phyloP scores from a whole-genome alignment of 129 eudicot species.

The Lactuca sativa region DNA sequence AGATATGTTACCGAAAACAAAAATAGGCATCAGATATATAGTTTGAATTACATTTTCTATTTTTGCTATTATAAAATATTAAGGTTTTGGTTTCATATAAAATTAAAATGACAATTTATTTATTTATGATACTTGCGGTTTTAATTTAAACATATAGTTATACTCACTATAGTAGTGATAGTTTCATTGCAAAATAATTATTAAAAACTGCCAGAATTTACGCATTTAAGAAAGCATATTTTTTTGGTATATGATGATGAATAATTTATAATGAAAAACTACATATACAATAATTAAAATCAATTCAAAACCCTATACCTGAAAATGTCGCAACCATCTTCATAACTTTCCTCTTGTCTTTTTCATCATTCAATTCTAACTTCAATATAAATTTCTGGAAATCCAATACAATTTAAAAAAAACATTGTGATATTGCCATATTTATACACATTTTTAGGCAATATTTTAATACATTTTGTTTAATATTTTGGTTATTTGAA shows the following conservation, averaged over 20 bases:
- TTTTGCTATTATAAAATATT: too few relatives aligned
- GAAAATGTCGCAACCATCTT: slow-evolving; percentile 43
- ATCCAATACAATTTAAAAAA: neutral
- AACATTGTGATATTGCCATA: too few relatives aligned
- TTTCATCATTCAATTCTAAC: slow-evolving; percentile 41
- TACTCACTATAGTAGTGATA: neutral
- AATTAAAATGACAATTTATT: too few relatives aligned
- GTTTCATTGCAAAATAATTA: neutral
- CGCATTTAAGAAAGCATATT: neutral
- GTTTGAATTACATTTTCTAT: too few relatives aligned
- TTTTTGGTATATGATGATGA: neutral
- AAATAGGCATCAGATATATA: too few relatives aligned
- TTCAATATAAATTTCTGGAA: slow-evolving; percentile 43
- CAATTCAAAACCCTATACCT: slow-evolving; percentile 37
- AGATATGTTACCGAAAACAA: too few relatives aligned
- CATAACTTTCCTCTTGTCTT: slow-evolving; percentile 51
- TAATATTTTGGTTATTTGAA: too few relatives aligned
- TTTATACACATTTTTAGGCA: too few relatives aligned
- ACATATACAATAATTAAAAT: neutral
- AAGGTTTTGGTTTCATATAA: too few relatives aligned
- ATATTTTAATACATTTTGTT: too few relatives aligned
- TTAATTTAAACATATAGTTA: neutral
- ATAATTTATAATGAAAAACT: neutral
- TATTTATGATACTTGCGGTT: too few relatives aligned
- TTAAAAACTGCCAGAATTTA: neutral